phyloP scores from a whole-genome alignment of 495 filamentous ascomycete genomes.

The Penicillium ochrochloron region DNA sequence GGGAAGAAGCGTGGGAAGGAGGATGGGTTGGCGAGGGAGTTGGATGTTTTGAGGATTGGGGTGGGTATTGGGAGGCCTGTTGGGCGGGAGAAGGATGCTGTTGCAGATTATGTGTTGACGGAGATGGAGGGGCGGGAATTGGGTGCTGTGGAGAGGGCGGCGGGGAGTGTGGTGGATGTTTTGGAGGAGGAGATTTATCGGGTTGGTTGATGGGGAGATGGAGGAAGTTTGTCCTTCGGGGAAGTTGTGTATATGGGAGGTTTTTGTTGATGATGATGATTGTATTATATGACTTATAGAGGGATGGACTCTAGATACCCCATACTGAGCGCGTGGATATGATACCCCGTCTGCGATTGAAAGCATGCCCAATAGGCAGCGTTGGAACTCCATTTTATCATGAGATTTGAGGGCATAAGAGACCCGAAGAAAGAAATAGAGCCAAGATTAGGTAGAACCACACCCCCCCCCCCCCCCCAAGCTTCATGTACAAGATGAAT shows the following conservation, averaged over 20 bases:
- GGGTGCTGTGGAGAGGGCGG: slow-evolving; percentile 53
- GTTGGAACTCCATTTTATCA: slow-evolving; percentile 15
- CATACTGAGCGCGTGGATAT: neutral
- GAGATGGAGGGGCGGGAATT: slow-evolving; percentile 60
- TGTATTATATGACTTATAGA: slow-evolving; percentile 5
- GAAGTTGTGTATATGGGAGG: neutral
- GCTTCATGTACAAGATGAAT: slow-evolving; percentile 19
- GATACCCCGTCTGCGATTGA: slow-evolving; percentile 11
- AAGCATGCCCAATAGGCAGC: slow-evolving; percentile 13
- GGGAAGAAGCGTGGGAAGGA: slow-evolving; percentile 3
- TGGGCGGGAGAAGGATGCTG: slow-evolving; percentile 57
- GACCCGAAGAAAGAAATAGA: no score
- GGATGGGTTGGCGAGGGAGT: slow-evolving; percentile 12
- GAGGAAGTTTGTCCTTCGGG: neutral
- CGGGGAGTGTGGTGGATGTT: slow-evolving; percentile 52
- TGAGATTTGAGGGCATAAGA: neutral
- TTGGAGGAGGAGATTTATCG: slow-evolving; percentile 49
- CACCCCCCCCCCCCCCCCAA: no score
- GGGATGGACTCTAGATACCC: neutral
- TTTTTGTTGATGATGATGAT: neutral
- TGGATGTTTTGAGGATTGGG: slow-evolving; percentile 59
- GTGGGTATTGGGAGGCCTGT: slow-evolving; percentile 75
- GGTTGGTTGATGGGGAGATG: neutral
- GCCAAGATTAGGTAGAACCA: neutral
- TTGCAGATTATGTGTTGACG: slow-evolving; percentile 70